These are phyloP conservation scores for Claviceps citrina DNA, from an alignment of 2,329 filamentous ascomycete species.

Conservation along the genomic window DNA sequence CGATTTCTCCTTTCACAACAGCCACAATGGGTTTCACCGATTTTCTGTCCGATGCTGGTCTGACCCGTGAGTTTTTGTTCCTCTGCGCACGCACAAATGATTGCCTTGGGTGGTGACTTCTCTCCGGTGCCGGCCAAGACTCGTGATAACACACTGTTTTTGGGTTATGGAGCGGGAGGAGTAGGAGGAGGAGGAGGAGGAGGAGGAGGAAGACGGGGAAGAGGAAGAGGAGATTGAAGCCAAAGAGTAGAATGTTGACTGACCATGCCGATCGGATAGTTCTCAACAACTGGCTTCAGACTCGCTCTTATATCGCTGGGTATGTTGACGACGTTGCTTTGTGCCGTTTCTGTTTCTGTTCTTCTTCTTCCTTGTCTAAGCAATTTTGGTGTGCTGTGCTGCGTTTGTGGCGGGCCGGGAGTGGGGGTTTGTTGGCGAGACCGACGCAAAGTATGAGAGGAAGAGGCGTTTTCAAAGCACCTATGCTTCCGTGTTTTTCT, in stretches of 20 bases:
- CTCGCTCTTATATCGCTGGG: constrained; percentile 66
- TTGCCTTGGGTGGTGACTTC: too few relatives aligned
- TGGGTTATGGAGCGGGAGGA: too few relatives aligned
- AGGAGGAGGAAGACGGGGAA: too few relatives aligned
- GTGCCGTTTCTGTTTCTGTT: neutral
- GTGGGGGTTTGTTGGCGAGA: neutral
- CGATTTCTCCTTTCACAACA: neutral
- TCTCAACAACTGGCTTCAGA: constrained; percentile 54
- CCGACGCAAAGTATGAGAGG: neutral
- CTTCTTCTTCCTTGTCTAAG: neutral
- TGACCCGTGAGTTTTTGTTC: constrained; percentile 17
- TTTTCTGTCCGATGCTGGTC: constrained; percentile 46
- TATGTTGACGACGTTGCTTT: constrained; percentile 29
- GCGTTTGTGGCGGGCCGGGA: neutral
- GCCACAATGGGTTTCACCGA: constrained; percentile 51
- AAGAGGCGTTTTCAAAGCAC: neutral
- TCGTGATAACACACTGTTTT: constrained; percentile 1
- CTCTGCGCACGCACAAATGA: neutral
- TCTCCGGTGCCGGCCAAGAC: constrained; percentile 1
- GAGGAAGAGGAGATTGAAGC: too few relatives aligned
- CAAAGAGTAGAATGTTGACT: neutral
- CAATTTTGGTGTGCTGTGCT: neutral
- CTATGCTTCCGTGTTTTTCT: neutral
- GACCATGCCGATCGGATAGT: constrained; percentile 24
- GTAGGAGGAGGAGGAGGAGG: too few relatives aligned